phyloP scores from a whole-genome alignment of 768 basidiomycete genomes.

The Paxillus rubicundulus region DNA sequence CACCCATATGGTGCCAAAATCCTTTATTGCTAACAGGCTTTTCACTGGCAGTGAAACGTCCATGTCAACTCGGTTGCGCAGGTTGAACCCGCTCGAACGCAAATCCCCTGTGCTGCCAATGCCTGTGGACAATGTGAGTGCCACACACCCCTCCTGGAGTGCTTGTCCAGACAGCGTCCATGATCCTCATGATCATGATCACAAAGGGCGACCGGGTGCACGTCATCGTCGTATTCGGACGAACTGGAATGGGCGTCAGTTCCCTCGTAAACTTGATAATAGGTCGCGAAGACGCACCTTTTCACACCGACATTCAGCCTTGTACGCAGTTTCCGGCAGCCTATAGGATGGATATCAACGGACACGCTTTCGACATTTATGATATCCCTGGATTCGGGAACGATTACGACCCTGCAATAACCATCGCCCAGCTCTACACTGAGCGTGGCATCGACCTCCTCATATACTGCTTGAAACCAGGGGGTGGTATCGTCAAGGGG shows the following conservation, averaged over 20 bases:
- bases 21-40: constrained; percentile 17
- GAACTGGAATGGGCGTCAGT: constrained; percentile 33
- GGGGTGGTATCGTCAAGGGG: constrained; percentile 28
- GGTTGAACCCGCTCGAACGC: constrained; percentile 23
- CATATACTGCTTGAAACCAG: constrained; percentile 28
- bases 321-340: constrained; percentile 22
- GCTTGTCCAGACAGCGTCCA: background rate
- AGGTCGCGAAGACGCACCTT: constrained; percentile 32
- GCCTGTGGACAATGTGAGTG: constrained; percentile 32
- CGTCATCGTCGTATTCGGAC: constrained; percentile 32
- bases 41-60: constrained; percentile 19
- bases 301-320: constrained; percentile 32
- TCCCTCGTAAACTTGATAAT: constrained; percentile 32
- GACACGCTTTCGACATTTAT: constrained; percentile 30
- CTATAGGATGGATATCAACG: constrained; percentile 30
- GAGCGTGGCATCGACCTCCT: constrained; percentile 33
- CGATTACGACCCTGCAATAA: constrained; percentile 21
- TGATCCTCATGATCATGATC: background rate
- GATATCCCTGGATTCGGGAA: constrained; percentile 29
- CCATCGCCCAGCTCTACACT: constrained; percentile 27
- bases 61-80: constrained; percentile 22
- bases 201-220: constrained; percentile 29
- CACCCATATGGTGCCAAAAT: constrained; percentile 23
- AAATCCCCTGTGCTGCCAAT: constrained; percentile 22
- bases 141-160: background rate